Evolutionary conservation across 1,139 yeast genomes (phyloP), one percentile per base, ranked within the genome.

Genomic region (Hyphopichia khmerensis): DNA sequence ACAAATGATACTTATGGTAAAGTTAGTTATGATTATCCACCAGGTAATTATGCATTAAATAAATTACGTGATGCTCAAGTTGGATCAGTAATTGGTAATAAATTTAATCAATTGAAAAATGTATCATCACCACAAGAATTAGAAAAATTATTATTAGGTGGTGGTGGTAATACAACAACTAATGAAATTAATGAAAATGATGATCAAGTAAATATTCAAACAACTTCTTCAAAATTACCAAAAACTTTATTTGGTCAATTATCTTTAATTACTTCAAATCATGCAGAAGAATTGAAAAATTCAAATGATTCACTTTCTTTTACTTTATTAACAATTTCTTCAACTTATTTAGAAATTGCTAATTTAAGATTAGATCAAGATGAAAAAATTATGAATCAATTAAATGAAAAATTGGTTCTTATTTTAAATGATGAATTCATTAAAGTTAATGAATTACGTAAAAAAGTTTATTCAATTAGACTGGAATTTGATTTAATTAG

Each of bases 1-100:
- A 79, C 86, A 35, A 62, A 63, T 47, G 81, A 75, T 44, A 84
- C 86, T 44, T 84, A 76, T 55, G 85, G 75, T 52, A 75, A 82
- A 45, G 81, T 81, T 42, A 79, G 84, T 40, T 84, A 84, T 59
- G 91, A 84, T 58, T 84, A 82, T 52, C 90, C 90, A 26, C 89
- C 89, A 33, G 86, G 84, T 41, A 70, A 82, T 59, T 64, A 67
- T 34, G 69, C 78, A 9, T 51, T 73, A 38, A 59, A 56, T 56
- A 69, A 65, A 51, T 50, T 72, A 59, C 78, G 53, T 77, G 86
- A 69, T 55, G 80, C 80, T 40, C 85, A 84, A 51, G 80, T 84
- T 55, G 79, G 88, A 49, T 77, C 78, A 47, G 65, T 78, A 13
- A 62, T 82, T 42, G 72, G 75, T 40, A 75, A 65, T 50, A 80